phyloP scores from a whole-genome alignment of 2,329 filamentous ascomycete species.

The Paecilomyces dactylethromorphus region DNA sequence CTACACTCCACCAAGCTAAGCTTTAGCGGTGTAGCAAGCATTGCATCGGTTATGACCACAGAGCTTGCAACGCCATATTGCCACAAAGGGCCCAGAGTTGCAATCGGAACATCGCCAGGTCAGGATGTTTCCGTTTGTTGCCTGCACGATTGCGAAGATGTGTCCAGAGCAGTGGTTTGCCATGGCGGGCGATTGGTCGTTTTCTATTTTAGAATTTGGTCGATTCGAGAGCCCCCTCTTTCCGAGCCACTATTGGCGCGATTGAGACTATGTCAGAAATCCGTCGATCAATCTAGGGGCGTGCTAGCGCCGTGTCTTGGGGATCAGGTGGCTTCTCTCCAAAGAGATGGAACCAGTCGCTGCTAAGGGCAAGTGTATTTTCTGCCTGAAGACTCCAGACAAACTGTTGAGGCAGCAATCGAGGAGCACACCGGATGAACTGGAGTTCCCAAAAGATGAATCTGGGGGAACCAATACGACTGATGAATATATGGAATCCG shows the following conservation, averaged over 20 bases:
- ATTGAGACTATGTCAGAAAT: background rate
- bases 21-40: constrained; percentile 31
- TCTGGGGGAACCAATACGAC: background rate
- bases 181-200: constrained; percentile 15
- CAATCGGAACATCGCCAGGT: constrained; percentile 39
- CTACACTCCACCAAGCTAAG: background rate
- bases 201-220: background rate
- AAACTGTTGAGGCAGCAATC: background rate
- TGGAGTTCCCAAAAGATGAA: background rate
- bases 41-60: constrained; percentile 37
- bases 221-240: background rate
- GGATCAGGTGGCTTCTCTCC: background rate
- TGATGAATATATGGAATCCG: background rate
- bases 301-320: background rate
- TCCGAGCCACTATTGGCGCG: background rate
- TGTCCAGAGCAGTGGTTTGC: constrained; percentile 35
- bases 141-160: constrained; percentile 32
- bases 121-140: constrained; percentile 36
- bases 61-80: constrained; percentile 39
- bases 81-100: constrained; percentile 34
- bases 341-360: background rate
- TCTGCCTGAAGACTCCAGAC: background rate
- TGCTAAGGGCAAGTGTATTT: background rate
- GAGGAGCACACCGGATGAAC: background rate
- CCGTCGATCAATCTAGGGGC: background rate